Percentiles rank a stretch among this genome's conserved stretches.
Conservation (phyloP, 805 yeast species). For the Yarrowia alimentaria region DNA sequence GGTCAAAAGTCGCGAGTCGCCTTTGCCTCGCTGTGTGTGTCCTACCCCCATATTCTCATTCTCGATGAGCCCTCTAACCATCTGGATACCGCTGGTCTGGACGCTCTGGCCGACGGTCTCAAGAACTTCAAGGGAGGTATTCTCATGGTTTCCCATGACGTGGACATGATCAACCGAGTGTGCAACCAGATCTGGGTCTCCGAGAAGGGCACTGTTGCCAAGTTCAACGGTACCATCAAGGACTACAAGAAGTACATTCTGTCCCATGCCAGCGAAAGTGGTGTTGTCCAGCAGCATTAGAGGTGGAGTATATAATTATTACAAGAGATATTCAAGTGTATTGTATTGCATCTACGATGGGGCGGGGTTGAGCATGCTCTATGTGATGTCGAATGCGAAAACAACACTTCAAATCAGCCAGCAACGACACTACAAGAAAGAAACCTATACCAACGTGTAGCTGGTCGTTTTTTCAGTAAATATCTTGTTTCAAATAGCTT, state of each 20-base stretch:
- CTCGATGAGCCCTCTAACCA: conserved; percentile 98
- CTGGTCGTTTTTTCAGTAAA: too few species aligned
- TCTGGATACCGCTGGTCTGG: conserved; percentile 96
- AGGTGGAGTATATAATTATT: too few species aligned
- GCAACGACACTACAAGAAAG: too few species aligned
- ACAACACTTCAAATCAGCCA: too few species aligned
- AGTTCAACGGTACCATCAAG: conserved; percentile 76
- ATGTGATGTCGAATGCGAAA: too few species aligned
- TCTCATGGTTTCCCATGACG: conserved; percentile 97
- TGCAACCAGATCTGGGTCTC: conserved; percentile 96
- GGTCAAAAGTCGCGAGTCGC: conserved; percentile 99
- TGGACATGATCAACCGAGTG: conserved; percentile 79
- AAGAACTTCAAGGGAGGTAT: conserved; percentile 91
- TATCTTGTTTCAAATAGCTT: too few species aligned
- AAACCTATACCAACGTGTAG: too few species aligned
- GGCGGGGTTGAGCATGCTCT: too few species aligned
- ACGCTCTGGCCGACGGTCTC: conserved; percentile 89
- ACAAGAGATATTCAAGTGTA: too few species aligned
- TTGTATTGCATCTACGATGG: too few species aligned
- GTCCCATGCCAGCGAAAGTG: conserved; percentile 70
- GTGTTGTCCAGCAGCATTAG: conserved; percentile 89
- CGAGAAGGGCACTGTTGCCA: conserved; percentile 75
- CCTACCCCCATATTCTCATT: conserved; percentile 85
- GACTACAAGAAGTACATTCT: conserved; percentile 89
- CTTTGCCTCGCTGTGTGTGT: conserved; percentile 89